phyloP scores from a whole-genome alignment of 495 filamentous ascomycete species.

The Hypoxylon cercidicola region DNA sequence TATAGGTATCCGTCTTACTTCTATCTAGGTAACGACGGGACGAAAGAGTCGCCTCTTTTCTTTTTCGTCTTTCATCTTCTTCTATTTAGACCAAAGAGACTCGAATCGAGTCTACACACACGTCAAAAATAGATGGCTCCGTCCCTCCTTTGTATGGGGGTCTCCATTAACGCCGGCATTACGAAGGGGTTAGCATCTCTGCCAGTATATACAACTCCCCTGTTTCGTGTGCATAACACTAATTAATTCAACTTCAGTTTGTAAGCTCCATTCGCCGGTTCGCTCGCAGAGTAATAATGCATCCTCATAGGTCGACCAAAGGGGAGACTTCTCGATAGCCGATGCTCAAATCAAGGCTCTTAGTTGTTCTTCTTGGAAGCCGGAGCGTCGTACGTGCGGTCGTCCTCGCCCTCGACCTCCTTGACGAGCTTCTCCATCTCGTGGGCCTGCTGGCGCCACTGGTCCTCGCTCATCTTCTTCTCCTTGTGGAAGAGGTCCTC shows the following conservation, averaged over 20 bases:
- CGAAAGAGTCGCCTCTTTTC: slow-evolving; percentile 22
- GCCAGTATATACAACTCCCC: slow-evolving; percentile 12
- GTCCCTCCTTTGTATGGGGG: no score
- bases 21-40: slow-evolving; percentile 15
- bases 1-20: slow-evolving; percentile 11
- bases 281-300: background rate
- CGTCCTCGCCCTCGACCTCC: slow-evolving; percentile 89
- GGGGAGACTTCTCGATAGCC: background rate
- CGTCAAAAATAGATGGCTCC: no score
- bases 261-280: background rate
- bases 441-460: slow-evolving; percentile 82
- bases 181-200: slow-evolving; percentile 6
- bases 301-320: background rate
- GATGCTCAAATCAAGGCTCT: background rate
- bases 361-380: slow-evolving; percentile 62
- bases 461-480: slow-evolving; percentile 83
- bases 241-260: slow-evolving; percentile 11
- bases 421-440: slow-evolving; percentile 89
- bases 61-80: slow-evolving; percentile 4
- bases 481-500: slow-evolving; percentile 87
- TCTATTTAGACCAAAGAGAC: background rate
- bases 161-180: slow-evolving; percentile 22
- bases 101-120: no score
- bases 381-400: slow-evolving; percentile 69
- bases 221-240: slow-evolving; percentile 3